Conservation (phyloP, 1,284 basidiomycete species). For the Tylopilus sp. region DNA sequence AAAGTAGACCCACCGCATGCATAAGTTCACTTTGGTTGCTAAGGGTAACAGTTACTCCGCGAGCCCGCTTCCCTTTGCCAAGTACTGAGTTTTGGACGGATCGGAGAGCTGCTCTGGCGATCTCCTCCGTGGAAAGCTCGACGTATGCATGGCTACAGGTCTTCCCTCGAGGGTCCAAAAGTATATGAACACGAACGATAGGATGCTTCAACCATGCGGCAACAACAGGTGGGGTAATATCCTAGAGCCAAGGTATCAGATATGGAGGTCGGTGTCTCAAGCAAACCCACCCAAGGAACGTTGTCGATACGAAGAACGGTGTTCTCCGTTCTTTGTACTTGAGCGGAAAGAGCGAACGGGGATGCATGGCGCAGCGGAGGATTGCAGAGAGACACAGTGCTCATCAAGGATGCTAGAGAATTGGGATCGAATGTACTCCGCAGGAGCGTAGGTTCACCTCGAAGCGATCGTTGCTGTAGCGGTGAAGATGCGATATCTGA, state of each 20-base stretch:
- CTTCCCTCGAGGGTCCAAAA: slow-evolving; percentile 75
- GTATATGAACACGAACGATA: slow-evolving; percentile 64
- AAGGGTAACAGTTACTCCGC: slow-evolving; percentile 76
- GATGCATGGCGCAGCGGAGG: slow-evolving; percentile 13
- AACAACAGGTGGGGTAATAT: slow-evolving; percentile 74
- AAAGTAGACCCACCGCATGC: slow-evolving; percentile 52
- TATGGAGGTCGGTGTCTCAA: slow-evolving; percentile 3
- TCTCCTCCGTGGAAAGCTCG: slow-evolving; percentile 57
- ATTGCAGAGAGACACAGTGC: slow-evolving; percentile 18
- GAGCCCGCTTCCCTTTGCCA: slow-evolving; percentile 66
- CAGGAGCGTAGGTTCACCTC: slow-evolving; percentile 18
- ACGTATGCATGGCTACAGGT: slow-evolving; percentile 78
- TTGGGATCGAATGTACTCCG: slow-evolving; percentile 26
- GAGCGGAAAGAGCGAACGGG: slow-evolving; percentile 12
- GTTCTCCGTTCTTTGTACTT: slow-evolving; percentile 35
- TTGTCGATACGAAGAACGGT: slow-evolving; percentile 77
- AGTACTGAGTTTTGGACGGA: slow-evolving; percentile 64
- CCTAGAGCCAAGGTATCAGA: slow-evolving; percentile 40
- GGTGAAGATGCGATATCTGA: slow-evolving; percentile 22
- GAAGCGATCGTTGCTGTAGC: slow-evolving; percentile 21
- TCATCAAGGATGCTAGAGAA: slow-evolving; percentile 29
- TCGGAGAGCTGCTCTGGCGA: slow-evolving; percentile 62
- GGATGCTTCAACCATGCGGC: slow-evolving; percentile 64
- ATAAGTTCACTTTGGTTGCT: slow-evolving; percentile 75
- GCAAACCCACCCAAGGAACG: slow-evolving; percentile 69